These are phyloP conservation scores for Pseudodiploospora longispora DNA, from an alignment of 2,329 filamentous ascomycete genomes.

Conservation along the genomic window DNA sequence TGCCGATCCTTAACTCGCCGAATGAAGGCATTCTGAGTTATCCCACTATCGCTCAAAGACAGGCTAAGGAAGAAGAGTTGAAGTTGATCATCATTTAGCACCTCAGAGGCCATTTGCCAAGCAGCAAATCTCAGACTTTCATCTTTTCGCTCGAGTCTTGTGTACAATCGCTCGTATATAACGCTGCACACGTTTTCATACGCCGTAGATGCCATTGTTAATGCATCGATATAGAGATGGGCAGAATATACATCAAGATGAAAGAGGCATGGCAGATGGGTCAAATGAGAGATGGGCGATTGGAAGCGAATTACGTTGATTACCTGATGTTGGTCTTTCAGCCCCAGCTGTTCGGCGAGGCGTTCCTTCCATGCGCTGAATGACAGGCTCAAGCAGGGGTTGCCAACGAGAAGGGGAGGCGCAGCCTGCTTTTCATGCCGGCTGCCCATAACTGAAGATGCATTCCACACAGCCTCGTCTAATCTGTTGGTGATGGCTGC, in stretches of 20 bases:
- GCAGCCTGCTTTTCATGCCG: no score
- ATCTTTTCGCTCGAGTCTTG: constrained; percentile 1
- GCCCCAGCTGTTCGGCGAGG: no score
- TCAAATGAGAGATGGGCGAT: no score
- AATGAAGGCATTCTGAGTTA: constrained; percentile 12
- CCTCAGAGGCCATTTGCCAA: background rate
- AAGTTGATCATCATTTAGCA: background rate
- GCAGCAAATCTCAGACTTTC: constrained; percentile 1
- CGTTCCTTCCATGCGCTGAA: no score
- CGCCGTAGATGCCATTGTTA: background rate
- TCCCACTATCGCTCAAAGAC: background rate
- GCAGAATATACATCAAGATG: background rate
- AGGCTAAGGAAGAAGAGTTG: constrained; percentile 1
- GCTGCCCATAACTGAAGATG: no score
- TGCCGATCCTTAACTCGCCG: constrained; percentile 15
- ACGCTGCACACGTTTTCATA: constrained; percentile 1
- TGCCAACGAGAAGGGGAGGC: no score
- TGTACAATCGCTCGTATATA: background rate
- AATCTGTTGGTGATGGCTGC: no score
- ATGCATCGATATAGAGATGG: background rate
- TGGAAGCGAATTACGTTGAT: no score
- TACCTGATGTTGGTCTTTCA: no score
- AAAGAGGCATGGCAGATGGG: no score
- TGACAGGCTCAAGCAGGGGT: no score
- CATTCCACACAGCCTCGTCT: no score